phyloP scores from a whole-genome alignment of 1,284 basidiomycete genomes.

The Cutaneotrichosporon sp. region DNA sequence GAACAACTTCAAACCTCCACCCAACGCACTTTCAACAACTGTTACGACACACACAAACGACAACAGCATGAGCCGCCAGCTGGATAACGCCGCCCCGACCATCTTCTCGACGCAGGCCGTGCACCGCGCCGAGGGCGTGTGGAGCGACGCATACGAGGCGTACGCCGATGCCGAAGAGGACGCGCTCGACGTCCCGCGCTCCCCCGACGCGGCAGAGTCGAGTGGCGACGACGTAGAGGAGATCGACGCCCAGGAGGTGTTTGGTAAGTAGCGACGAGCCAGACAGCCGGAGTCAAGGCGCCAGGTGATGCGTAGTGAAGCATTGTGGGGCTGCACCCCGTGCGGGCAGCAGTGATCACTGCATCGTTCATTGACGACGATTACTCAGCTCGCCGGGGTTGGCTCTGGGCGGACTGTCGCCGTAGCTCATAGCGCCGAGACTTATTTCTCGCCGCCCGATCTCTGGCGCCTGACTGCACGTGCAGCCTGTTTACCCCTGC shows the following conservation, averaged over 20 bases:
- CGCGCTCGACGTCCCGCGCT: too few relatives aligned
- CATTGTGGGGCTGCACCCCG: too few relatives aligned
- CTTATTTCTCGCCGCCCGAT: too few relatives aligned
- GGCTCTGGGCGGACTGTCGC: too few relatives aligned
- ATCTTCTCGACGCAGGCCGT: conserved; percentile 33
- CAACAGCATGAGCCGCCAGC: conserved; percentile 32
- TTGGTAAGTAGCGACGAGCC: too few relatives aligned
- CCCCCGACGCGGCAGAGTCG: background rate
- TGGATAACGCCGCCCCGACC: conserved; percentile 44
- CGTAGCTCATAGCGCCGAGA: too few relatives aligned
- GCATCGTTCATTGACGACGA: too few relatives aligned
- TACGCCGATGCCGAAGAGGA: background rate
- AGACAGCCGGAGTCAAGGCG: background rate
- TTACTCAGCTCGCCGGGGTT: too few relatives aligned
- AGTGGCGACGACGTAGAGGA: conserved; percentile 50
- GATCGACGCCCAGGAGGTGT: conserved; percentile 56
- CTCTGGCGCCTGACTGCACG: background rate
- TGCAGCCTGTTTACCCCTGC: background rate
- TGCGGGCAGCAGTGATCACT: too few relatives aligned
- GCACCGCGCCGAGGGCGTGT: conserved; percentile 15
- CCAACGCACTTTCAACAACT: background rate
- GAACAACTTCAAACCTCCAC: background rate
- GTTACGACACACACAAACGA: background rate
- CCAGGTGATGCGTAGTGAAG: background rate
- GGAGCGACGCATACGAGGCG: conserved; percentile 14